Percentiles rank a stretch among this genome's conserved stretches.
These are phyloP conservation scores for Cylindrodendrum hubeiense DNA, from an alignment of 2,329 filamentous ascomycete genomes.

Conservation along the genomic window DNA sequence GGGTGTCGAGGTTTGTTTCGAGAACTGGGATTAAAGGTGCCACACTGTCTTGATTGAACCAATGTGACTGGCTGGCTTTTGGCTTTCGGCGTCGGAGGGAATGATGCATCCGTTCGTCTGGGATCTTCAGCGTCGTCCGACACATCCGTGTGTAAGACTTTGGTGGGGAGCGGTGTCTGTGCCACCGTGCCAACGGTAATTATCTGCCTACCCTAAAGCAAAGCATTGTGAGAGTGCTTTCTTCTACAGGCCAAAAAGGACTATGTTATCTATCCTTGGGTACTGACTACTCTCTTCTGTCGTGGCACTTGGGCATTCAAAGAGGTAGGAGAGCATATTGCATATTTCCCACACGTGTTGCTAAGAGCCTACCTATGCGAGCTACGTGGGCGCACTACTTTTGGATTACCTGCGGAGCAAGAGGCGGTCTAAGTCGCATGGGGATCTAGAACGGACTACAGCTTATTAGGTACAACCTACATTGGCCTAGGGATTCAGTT, in stretches of 20 bases:
- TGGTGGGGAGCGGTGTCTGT: constrained; percentile 7
- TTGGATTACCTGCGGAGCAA: too few species aligned
- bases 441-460: not conserved
- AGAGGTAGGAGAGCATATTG: too few species aligned
- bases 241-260: too few species aligned
- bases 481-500: not conserved
- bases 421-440: not conserved
- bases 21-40: constrained; percentile 6
- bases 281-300: too few species aligned
- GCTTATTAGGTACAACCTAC: not conserved
- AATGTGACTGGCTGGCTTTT: constrained; percentile 15
- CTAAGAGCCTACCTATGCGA: too few species aligned
- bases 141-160: not conserved
- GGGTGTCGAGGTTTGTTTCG: not conserved
- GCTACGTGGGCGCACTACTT: too few species aligned
- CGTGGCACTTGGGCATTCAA: too few species aligned
- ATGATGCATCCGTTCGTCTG: constrained; percentile 3
- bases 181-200: not conserved
- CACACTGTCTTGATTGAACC: constrained; percentile 16
- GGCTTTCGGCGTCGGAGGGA: not conserved
- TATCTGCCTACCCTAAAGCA: too few species aligned
- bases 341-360: too few species aligned
- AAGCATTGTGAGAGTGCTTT: too few species aligned
- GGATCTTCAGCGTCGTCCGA: constrained; percentile 2
- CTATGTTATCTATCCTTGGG: too few species aligned